Evolutionary conservation across 306 rosid species (phyloP), one percentile per base, ranked within the genome.

Genomic region (Alnus glutinosa): DNA sequence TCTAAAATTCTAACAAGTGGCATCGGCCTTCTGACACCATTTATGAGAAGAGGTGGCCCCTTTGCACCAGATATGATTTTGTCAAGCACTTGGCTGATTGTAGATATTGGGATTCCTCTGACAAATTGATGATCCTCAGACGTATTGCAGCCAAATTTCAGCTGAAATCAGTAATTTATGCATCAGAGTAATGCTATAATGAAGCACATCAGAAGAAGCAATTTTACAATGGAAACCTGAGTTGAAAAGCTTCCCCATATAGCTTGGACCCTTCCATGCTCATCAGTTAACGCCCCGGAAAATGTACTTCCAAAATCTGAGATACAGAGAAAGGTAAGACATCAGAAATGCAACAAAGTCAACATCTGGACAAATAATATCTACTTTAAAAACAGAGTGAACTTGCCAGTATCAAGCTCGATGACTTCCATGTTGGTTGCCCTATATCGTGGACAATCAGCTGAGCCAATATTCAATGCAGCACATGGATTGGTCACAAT

Each of bases 171-270:
- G 52, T 61, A 76, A 83, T 80, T 70, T 70, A 61, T 66, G 58
- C 81, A 78, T 85, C 78, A 82, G 77, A 49, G 81, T 58, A 55
- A 57, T 47, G 70, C n/a, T 23, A 48, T 49, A 36, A 61, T 52
- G 62, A 80, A 36, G 46, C 28, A 70, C 14, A 46, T 49, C 28
- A 75, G 32, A 44, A 0, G 30, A 59, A 15, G 18, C 48, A 36
- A 55, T 15, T 67, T 48, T 23, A 75, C 51, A 50, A 42, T 39
- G 80, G 78, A 81, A 88, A 95, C 98, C 97, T 95, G 98, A 83
- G 96, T 92, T 37, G 98, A 95, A 87, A 95, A 95, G 94, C 97
- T 95, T 88, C 97, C 98, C 98, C 98, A 95, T 77, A 95, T 81
- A 72, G 98, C 98, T 86, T 85, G 95, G 80, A 95, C 97, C 87